A percentile compares a stretch with the other conserved stretches of the same genome.
Evolutionary conservation across 345 rosid genomes (phyloP).

Genomic region (Brassica napus): Da-Ae NC_063446.1:5239501-5240000

Average conservation of each 20-base stretch:
- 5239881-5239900: not conserved
- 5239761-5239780: not conserved
- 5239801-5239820: not conserved
- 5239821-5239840: not conserved
- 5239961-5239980: not conserved
- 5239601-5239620: not conserved
- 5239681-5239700: not conserved
- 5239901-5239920: not conserved
- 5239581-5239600: not conserved
- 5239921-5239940: slow-evolving; percentile 7
- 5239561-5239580: not conserved
- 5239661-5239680: not conserved
- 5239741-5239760: not conserved
- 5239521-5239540: not conserved
- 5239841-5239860: not conserved
- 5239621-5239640: not conserved
- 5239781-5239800: not conserved
- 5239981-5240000: too few relatives aligned
- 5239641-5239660: not conserved
- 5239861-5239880: not conserved
- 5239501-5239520: not conserved
- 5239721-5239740: not conserved
- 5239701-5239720: not conserved
- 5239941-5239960: not conserved
- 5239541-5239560: not conserved